These are phyloP conservation scores for Eucalyptus pauciflora DNA, from an alignment of 345 rosid species.

Conservation along the genomic window DNA sequence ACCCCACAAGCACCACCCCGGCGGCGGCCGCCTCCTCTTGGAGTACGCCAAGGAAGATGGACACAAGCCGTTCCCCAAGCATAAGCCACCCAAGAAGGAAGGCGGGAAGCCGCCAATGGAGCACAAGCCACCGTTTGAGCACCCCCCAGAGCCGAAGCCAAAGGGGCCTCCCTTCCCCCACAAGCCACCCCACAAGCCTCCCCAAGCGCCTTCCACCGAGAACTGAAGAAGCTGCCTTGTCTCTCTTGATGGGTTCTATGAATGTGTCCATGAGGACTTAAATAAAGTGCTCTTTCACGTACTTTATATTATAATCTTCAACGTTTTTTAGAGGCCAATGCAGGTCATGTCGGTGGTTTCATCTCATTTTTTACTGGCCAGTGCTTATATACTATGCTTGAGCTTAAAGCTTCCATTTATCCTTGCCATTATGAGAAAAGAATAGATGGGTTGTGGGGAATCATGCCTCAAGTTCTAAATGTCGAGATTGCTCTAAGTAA, in stretches of 20 bases:
- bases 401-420: not conserved
- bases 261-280: not conserved
- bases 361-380: not conserved
- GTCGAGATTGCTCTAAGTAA: not conserved
- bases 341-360: not conserved
- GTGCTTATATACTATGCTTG: not conserved
- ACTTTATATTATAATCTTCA: not conserved
- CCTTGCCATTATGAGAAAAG: not conserved
- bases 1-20: not conserved
- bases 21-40: not conserved
- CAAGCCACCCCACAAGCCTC: not conserved
- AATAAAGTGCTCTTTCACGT: not conserved
- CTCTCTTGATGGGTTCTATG: not conserved
- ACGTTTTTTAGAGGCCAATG: not conserved
- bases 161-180: not conserved
- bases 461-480: not conserved
- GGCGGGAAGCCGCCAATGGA: slow-evolving; percentile 1
- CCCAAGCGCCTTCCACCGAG: not conserved
- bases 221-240: not conserved
- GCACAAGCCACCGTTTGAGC: not conserved
- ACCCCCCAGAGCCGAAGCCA: not conserved
- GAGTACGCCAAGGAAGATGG: not conserved
- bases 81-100: not conserved
- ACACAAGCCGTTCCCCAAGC: not conserved
- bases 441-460: not conserved